Base-by-base conservation (phyloP, 2,329 filamentous ascomycete species). In the Cercospora beticola region DNA sequence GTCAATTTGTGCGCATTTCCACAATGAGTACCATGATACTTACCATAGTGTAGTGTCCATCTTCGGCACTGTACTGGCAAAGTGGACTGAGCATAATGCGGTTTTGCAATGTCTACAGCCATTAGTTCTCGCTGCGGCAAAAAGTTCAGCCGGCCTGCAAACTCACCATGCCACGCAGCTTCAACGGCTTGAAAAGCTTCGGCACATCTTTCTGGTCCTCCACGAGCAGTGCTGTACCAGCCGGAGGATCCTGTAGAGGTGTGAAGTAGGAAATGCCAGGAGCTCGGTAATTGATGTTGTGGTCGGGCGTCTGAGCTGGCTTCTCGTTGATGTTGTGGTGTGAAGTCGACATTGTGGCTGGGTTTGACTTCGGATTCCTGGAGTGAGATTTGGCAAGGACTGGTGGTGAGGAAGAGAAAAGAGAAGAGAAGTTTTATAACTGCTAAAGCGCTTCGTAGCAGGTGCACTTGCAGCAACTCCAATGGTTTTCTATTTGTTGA, bases 11-110 rank as follows among this genome's bases (percentile, higher is more conserved):
- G n/a, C n/a, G n/a, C n/a, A n/a, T n/a, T n/a, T n/a, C n/a, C n/a
- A n/a, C n/a, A n/a, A n/a, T n/a, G n/a, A n/a, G n/a, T n/a, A n/a
- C n/a, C n/a, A n/a, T n/a, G n/a, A n/a, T n/a, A n/a, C n/a, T 61
- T 64, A 71, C 71, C 70, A 77, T 91, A 86, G 91, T 94, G 71
- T 90, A 83, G 79, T 94, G 90, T 46, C 94, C 89, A 76, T 90
- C 86, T 56, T 89, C 76, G 14, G 88, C 86, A 6, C 85, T 87
- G 80, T 91, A 91, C 78, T 91, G 89, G 78, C 89, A 91, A 4
- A 90, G 80, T 0, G 88, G 88, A 2, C 87, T 85, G 10, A 90
- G 81, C 72, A 87, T 85, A 71, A 90, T 88, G 72, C 89, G 86
- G 40, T 73, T 73, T 36, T 73, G 72, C 9, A 73, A 60, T 12